Percentiles rank a stretch among this genome's conserved stretches.
Conservation (phyloP, 768 basidiomycete species). For the Serendipita indica region DNA sequence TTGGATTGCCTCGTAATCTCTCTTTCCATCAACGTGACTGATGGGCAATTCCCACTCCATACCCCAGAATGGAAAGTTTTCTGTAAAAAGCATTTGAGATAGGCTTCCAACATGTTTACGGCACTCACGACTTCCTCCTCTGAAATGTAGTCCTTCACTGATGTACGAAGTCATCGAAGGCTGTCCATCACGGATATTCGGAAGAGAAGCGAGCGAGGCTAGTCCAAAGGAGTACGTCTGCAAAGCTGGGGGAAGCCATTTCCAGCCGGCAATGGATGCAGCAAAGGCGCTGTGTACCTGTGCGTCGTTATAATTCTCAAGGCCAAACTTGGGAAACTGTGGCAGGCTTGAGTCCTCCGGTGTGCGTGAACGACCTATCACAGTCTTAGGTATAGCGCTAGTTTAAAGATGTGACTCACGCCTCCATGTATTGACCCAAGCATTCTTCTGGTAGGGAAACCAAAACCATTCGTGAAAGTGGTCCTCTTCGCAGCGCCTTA, state of each 20-base stretch:
- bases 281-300: neutral
- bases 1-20: conserved; percentile 17
- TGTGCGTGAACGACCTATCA: conserved; percentile 5
- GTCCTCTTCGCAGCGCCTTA: conserved; percentile 17
- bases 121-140: conserved; percentile 12
- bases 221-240: conserved; percentile 12
- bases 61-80: conserved; percentile 20
- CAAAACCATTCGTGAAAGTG: conserved; percentile 23
- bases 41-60: conserved; percentile 21
- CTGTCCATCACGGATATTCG: conserved; percentile 6
- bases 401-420: neutral
- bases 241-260: neutral
- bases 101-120: neutral
- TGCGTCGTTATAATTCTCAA: neutral
- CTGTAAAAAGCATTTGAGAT: conserved; percentile 2
- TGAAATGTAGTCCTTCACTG: conserved; percentile 13
- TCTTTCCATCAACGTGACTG: conserved; percentile 13
- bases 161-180: conserved; percentile 7
- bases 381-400: neutral
- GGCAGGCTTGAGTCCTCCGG: neutral
- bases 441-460: conserved; percentile 20
- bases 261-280: neutral
- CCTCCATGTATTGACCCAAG: conserved; percentile 21
- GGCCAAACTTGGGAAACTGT: conserved; percentile 6
- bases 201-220: conserved; percentile 11